Base-by-base conservation (phyloP, 192 early-diverging fungal species). In the Coemansia pectinata region DNA sequence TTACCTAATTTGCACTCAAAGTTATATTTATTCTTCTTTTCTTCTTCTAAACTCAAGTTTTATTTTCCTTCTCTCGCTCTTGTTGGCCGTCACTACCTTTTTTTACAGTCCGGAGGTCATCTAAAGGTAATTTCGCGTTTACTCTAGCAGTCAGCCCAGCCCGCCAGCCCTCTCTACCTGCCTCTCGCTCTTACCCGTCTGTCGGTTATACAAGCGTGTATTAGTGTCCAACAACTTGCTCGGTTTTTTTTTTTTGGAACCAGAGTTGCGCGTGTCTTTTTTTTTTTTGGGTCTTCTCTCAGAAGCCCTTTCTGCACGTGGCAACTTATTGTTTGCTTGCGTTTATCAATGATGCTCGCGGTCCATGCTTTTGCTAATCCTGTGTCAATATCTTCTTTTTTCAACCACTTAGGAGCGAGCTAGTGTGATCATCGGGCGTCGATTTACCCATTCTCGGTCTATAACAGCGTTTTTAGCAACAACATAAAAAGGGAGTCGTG, bases 71-170 rank as follows among this genome's bases (percentile, higher is more conserved):
- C 53, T 57, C 9, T n/a, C 8, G 21, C 27, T 31, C 27, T 36
- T 19, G 59, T 23, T 36, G 5, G 36, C n/a, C 31, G 31, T 33
- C 55, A 31, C 27, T 34, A 34, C 31, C 12, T 17, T 7, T 58
- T 52, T 25, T 52, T 58, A 31, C 4, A 58, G 29, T 5, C 29
- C 29, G 7, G 31, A 31, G 27, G 59, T 39, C 34, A 61, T 66
- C 50, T 50, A 55, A 66, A 66, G 50, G 65, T 52, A 55, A 66
- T 66, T 66, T 55, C 59, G 59, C 31, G 36, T 40, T 61, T 61
- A 61, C 34, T 4, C 15, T 58, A 58, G 27, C 29, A 48, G 47
- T 31, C 50, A 25, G 50, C 21, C n/a, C 17, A 14, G 6, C 4
- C 45, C 45, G n/a, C n/a, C 52, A 12, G 52, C 5, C 34, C 34